Base-by-base conservation (phyloP, 352 stramenopile species). In the Phytophthora agathidicida region DNA sequence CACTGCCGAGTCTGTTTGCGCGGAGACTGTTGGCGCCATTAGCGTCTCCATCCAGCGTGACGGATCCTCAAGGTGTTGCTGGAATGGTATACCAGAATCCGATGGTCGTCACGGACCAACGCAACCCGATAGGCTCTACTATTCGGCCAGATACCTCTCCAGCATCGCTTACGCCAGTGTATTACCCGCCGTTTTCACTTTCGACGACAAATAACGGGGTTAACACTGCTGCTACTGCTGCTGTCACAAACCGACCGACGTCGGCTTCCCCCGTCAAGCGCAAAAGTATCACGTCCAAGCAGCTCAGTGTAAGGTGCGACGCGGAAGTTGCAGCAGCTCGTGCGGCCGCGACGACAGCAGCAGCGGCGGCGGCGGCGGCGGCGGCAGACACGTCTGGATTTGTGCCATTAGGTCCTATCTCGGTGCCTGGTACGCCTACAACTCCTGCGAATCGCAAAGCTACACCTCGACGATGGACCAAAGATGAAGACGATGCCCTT, bases 401-500 rank as follows among this genome's bases (percentile, higher is more conserved):
- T 0, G 38, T 50, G 14, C 43, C 66, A 3, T 31, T 71, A 23
- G 61, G 52, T 31, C 37, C 66, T 5, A 56, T 71, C 14, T 66
- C 61, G 7, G 41, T 64, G 10, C 56, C 62, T 11, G 62, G 50
- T 5, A 62, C 55, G 13, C 60, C 53, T 7, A 60, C 32, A 14
- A 71, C 76, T 32, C 58, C 84, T 31, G 74, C 70, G 10, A 77
- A 65, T 13, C 77, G 83, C 26, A 94, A 93, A 63, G 80, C 84
- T 10, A 91, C 89, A 43, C 83, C 85, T 46, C 80, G 83, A 4
- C 77, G 84, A 9, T 97, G 91, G 90, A 96, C 80, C 7, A 84
- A 88, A 36, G 85, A 97, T 20, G 91, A 97, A 52, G 91, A 97
- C 54, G 86, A 97, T 13, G 81, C 86, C 11, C 68, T 97, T 24